phyloP scores from a whole-genome alignment of 129 eudicot genomes.

The Mikania micrantha region DNA sequence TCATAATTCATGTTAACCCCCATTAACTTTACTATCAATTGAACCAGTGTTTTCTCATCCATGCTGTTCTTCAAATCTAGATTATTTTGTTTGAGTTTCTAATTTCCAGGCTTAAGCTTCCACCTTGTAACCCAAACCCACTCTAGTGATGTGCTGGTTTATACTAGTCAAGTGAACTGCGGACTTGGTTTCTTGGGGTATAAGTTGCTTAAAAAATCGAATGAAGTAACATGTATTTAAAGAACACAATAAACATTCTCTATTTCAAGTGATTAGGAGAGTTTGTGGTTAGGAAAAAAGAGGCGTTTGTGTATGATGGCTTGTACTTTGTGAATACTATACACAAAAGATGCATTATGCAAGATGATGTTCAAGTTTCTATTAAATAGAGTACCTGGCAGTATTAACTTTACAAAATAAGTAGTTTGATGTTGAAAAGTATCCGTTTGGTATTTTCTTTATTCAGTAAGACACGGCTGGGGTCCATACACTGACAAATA shows the following conservation, averaged over 20 bases:
- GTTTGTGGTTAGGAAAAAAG: not conserved
- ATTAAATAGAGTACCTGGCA: not conserved
- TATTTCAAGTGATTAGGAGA: not conserved
- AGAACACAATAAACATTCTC: not conserved
- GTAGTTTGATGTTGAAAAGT: not conserved
- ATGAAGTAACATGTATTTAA: not conserved
- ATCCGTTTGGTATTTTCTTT: not conserved
- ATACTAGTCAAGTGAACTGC: not conserved
- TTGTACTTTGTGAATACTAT: not conserved
- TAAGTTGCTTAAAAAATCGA: not conserved
- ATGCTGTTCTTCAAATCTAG: not conserved
- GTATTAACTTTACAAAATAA: not conserved
- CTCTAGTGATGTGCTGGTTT: not conserved
- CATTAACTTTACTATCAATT: not conserved
- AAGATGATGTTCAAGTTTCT: not conserved
- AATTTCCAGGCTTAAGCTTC: not conserved
- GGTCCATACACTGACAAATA: not conserved
- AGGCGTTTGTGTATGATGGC: not conserved
- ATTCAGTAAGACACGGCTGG: not conserved
- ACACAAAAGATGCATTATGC: not conserved
- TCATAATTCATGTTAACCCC: too few species aligned
- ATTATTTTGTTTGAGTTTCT: not conserved
- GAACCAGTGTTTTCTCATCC: not conserved
- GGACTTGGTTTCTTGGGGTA: not conserved
- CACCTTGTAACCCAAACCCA: not conserved